Evolutionary conservation across 179 eudicot species (phyloP), one percentile per base, ranked within the genome.

Genomic region (Nepenthes alata): DNA sequence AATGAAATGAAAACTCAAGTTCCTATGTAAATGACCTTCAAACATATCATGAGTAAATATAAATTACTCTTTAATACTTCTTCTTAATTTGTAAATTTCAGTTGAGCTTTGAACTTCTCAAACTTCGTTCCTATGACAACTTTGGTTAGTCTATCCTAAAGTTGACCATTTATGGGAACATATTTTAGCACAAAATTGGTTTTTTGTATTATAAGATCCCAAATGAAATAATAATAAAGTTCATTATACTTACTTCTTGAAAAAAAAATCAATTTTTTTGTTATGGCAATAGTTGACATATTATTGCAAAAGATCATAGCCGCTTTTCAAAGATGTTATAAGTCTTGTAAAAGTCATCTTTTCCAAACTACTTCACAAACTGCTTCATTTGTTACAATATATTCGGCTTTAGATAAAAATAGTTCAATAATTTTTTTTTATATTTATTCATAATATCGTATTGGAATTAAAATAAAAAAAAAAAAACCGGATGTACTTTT

Each of bases 381-480:
- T 15, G 70, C 70, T 9, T 15, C 15, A n/a, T 15, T 65, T 11
- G 51, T 16, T 15, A 51, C 49, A 3, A 63, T 11, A 45, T 63
- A 63, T 14, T 63, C 59, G 5, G 25, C 59, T 67, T 60, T 47
- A 1, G 54, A 3, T 15, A 53, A 67, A 25, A 67, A 63, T 35
- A 63, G 13, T 6, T 37, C 67, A 4, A 63, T 11, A 3, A 4
- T 39, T 1, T 55, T 53, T 34, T 63, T 57, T 69, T 53, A 49
- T 63, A 0, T 59, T 62, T 0, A 15, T 37, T 55, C 59, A 50
- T 2, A 50, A 69, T 11, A 60, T 52, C 8, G 11, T 34, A 7
- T 59, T 52, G 0, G 53, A 38, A 2, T 52, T 12, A 6, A 64
- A 11, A 49, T 1, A 49, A 11, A 64, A 54, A 60, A 25, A 25